Base-by-base conservation (phyloP, 2,329 filamentous ascomycete species). In the Rutstroemia sp. region DNA sequence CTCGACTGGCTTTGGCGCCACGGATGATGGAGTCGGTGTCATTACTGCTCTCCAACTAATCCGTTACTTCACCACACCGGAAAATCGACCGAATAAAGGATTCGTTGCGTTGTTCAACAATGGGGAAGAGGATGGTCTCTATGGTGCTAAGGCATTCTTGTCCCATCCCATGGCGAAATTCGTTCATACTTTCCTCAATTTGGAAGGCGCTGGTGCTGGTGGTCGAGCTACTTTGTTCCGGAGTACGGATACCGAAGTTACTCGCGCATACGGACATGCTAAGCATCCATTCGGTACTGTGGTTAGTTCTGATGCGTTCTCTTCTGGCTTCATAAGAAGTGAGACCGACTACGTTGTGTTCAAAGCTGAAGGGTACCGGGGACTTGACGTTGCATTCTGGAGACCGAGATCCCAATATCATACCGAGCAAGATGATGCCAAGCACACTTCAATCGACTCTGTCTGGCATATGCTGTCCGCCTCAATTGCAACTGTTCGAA, bases 381-480 rank as follows among this genome's bases (percentile, higher is more conserved):
- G 94, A 1, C 77, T 97, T 42, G 94, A 99, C 69, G 80, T 97
- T 58, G 91, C 94, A 6, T 99, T 97, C 72, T 92, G 89, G 74
- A 83, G 85, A 62, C 92, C 92, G 1, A 81, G 94, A 52, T 81
- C 90, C 19, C 78, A 89, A 57, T 99, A 99, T 67, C 94, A 99
- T 69, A 97, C 92, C 0, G 81, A 89, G 59, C 84, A 96, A 67
- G 94, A 99, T 69, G 89, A 95, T 68, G 78, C 85, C 2, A 82
- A 82, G 41, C 90, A 96, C 71, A 87, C 91, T 0, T 87, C 83
- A n/a, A 71, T 72, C 57, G 73, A 75, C 48, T 84, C 81, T 60
- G 72, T 97, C 19, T 97, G 92, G 92, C 92, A 97, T 70, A 97
- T 99, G 94, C 77, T 99, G 39, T 95, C 89, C 39, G 86, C 86